Evolutionary conservation across 2,329 filamentous ascomycete species (phyloP).

Genomic region (Diaporthe batatas): DNA sequence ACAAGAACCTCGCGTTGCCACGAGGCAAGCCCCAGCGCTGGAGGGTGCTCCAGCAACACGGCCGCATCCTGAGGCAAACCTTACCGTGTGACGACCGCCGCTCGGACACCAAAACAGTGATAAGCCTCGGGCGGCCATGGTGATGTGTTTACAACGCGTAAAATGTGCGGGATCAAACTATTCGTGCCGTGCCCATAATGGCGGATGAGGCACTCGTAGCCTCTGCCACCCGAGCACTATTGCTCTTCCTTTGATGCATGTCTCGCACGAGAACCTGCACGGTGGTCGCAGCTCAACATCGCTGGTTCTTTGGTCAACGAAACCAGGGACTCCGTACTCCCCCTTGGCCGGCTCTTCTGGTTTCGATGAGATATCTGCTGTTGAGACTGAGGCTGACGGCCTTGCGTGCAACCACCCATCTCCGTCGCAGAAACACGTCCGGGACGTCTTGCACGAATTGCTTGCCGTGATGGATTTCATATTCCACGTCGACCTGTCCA

Average conservation of each 20-base stretch:
- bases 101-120: slow-evolving; percentile 27
- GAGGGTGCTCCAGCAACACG: slow-evolving; percentile 12
- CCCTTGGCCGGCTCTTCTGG: slow-evolving; percentile 52
- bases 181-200: slow-evolving; percentile 12
- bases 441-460: not conserved
- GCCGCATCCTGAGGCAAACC: slow-evolving; percentile 10
- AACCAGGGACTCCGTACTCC: not conserved
- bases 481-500: slow-evolving; percentile 42
- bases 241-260: slow-evolving; percentile 44
- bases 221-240: not conserved
- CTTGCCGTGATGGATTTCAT: slow-evolving; percentile 40
- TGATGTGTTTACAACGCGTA: slow-evolving; percentile 25
- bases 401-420: not conserved
- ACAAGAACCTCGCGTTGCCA: not conserved
- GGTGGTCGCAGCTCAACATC: not conserved
- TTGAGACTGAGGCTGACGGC: slow-evolving; percentile 8
- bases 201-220: not conserved
- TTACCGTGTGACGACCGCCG: slow-evolving; percentile 19
- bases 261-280: slow-evolving; percentile 26
- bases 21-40: too few species aligned
- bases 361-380: slow-evolving; percentile 45
- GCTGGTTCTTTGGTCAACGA: not conserved
- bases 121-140: not conserved
- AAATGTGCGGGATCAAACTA: not conserved
- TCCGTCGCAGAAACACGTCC: not conserved